phyloP scores from a whole-genome alignment of 352 stramenopile genomes.

The Phytopythium delawarense region DNA sequence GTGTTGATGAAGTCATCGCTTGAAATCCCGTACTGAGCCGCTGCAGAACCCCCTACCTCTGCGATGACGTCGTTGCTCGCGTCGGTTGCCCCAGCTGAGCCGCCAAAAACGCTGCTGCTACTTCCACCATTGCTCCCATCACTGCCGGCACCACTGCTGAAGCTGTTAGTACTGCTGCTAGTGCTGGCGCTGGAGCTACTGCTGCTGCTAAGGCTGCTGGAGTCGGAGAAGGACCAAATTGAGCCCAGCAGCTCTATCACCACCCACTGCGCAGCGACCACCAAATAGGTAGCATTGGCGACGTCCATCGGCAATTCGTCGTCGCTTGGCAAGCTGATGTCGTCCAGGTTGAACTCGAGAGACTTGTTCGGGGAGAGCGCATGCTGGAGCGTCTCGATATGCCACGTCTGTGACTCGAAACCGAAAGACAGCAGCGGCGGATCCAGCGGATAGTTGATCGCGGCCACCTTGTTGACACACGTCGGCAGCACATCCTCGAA shows the following conservation, averaged over 20 bases:
- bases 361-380: not conserved
- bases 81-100: not conserved
- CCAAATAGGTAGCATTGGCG: constrained; percentile 3
- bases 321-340: not conserved
- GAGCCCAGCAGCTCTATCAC: not conserved
- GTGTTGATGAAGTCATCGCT: constrained; percentile 3
- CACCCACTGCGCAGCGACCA: constrained; percentile 3
- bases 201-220: not conserved
- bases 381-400: not conserved
- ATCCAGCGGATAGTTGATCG: not conserved
- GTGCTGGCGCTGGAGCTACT: not conserved
- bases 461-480: not conserved
- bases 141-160: too few species aligned
- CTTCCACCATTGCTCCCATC: too few species aligned
- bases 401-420: constrained; percentile 12
- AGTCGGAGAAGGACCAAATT: not conserved
- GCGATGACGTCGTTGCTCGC: not conserved
- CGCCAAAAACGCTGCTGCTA: too few species aligned
- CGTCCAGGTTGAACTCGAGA: constrained; percentile 7
- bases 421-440: constrained; percentile 9
- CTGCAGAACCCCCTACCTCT: not conserved
- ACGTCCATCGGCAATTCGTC: constrained; percentile 10
- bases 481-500: not conserved
- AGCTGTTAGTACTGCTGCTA: not conserved
- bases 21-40: not conserved